phyloP scores from a whole-genome alignment of 163 green algal species.

The Chloroidium sp. region DNA sequence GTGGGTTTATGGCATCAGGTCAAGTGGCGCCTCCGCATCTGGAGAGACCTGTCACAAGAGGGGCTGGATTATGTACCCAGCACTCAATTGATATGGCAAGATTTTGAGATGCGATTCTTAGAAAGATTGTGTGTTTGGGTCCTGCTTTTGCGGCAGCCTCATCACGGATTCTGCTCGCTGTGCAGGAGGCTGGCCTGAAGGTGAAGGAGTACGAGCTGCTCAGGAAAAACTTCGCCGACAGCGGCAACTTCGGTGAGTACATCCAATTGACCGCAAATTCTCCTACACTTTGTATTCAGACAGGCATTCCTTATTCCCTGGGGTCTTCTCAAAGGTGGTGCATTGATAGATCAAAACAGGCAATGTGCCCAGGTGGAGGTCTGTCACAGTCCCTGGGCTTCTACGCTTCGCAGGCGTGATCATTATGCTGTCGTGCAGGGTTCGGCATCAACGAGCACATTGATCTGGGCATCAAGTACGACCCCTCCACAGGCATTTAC shows the following conservation, averaged over 20 bases:
- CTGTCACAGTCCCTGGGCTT: too few relatives aligned
- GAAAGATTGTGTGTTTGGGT: background rate
- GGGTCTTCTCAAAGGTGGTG: too few relatives aligned
- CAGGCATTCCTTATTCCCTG: too few relatives aligned
- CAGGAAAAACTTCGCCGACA: constrained; percentile 92
- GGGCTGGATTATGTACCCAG: background rate
- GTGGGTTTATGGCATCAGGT: too few relatives aligned
- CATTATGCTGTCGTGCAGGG: constrained; percentile 23
- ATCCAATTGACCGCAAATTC: background rate
- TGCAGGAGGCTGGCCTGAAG: constrained; percentile 93
- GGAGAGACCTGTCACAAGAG: too few relatives aligned
- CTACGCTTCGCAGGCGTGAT: too few relatives aligned
- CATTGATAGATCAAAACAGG: too few relatives aligned
- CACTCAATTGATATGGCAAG: background rate
- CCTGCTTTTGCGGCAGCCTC: background rate
- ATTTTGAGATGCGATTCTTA: background rate
- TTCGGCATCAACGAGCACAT: constrained; percentile 99
- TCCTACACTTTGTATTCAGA: background rate
- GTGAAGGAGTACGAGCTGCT: constrained; percentile 99
- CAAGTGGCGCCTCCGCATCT: too few relatives aligned
- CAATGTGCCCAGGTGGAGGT: too few relatives aligned
- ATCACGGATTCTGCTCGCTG: background rate
- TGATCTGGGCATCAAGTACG: constrained; percentile 99
- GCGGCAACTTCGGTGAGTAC: constrained; percentile 86
- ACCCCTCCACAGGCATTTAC: constrained; percentile 99